Evolutionary conservation across 768 basidiomycete genomes (phyloP), one percentile per base, ranked within the genome.

Genomic region (Trametes villosa): DNA sequence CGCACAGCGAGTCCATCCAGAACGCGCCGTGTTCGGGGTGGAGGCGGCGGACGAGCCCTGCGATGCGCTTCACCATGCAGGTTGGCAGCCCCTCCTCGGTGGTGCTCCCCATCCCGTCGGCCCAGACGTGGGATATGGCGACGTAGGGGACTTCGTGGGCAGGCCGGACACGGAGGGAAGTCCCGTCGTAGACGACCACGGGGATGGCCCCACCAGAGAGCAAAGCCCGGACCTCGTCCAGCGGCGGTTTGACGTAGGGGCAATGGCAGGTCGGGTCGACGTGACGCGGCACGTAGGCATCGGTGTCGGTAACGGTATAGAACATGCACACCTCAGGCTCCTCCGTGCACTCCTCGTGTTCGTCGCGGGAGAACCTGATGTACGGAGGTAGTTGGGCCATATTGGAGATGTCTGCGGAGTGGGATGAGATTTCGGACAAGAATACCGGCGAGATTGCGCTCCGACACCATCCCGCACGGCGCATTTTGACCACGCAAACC

Each of bases 111-210:
- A 64, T 40, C 6, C 63, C 63, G 29, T 64, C 63, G 4, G 63
- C 52, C 63, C 63, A 64, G 31, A 64, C 63, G 33, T 64, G 63
- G 24, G 58, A 60, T 11, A 64, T 52, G 2, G 63, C 58, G 41
- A 60, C 44, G 36, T 60, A 59, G 0, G 26, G 50, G 15, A 17
- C 41, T 1, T 46, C 49, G 1, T 29, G 7, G 2, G 54, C 55
- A 22, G 17, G 18, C 2, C 18, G 49, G 27, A 57, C 42, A 13
- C 29, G 17, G 4, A 52, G 24, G n/a, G 8, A 45, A 20, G 17
- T n/a, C 17, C 34, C 53, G 29, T 54, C 17, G 33, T 26, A 47
- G 45, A 41, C 20, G 5, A 60, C 11, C 9, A 56, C 40, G 1
- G 60, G 60, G 6, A 61, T 31, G 5, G 33, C 27, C 3, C 42